Conservation (phyloP, 1,284 basidiomycete genomes). For the Meira miltonrushii region DNA sequence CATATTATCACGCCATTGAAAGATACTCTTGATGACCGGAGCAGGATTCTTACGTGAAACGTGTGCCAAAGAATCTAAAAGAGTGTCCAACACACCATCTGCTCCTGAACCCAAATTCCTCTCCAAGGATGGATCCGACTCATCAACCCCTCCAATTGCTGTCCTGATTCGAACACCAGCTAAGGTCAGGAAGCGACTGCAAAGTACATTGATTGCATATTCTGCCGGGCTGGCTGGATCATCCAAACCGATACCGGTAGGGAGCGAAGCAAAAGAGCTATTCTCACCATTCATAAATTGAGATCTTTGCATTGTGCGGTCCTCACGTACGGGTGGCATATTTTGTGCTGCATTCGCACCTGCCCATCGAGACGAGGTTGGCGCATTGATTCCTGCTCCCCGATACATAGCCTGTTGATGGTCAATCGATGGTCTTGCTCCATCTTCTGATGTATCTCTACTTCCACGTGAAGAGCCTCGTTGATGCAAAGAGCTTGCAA, state of each 20-base stretch:
- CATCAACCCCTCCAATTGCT: constrained; percentile 26
- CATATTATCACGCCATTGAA: constrained; percentile 67
- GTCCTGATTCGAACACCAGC: constrained; percentile 29
- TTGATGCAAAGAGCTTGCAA: neutral
- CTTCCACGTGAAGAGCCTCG: constrained; percentile 7
- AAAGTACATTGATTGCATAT: constrained; percentile 45
- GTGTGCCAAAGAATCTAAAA: constrained; percentile 74
- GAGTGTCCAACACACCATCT: constrained; percentile 73
- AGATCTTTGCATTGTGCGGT: neutral
- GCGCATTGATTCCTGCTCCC: constrained; percentile 18
- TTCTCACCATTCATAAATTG: neutral
- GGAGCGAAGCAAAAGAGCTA: constrained; percentile 19
- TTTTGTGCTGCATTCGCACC: too few relatives aligned
- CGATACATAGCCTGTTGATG: constrained; percentile 12
- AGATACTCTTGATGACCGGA: constrained; percentile 76
- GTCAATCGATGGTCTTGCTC: constrained; percentile 1
- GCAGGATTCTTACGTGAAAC: constrained; percentile 78
- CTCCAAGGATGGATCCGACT: constrained; percentile 23
- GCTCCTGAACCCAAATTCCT: constrained; percentile 63
- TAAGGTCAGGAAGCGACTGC: constrained; percentile 37
- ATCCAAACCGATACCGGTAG: constrained; percentile 26
- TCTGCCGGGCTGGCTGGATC: constrained; percentile 35
- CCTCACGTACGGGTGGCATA: too few relatives aligned
- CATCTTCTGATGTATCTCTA: constrained; percentile 4
- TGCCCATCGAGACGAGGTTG: neutral